Conservation (phyloP, 1,139 yeast species). For the Geotrichum bryndzae region DNA sequence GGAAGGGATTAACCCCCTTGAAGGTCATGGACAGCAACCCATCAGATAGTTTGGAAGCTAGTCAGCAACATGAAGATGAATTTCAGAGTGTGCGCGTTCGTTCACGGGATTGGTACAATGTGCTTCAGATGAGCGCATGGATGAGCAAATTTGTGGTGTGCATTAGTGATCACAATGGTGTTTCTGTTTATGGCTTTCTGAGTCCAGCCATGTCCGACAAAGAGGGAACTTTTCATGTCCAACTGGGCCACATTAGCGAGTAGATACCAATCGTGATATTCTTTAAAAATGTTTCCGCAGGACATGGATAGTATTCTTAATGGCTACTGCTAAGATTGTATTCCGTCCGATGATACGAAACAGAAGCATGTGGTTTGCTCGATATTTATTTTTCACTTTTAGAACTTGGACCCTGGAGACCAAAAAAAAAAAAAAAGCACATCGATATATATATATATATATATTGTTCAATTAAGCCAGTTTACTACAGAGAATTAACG, state of each 20-base stretch:
- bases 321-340: not conserved
- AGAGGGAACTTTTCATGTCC: slow-evolving; percentile 6
- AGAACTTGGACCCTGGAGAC: too few species aligned
- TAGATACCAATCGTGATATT: not conserved
- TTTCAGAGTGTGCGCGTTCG: slow-evolving; percentile 23
- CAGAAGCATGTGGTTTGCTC: too few species aligned
- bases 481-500: too few species aligned
- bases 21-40: not conserved
- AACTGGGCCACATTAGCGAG: slow-evolving; percentile 7
- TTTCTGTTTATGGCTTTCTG: slow-evolving; percentile 32
- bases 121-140: slow-evolving; percentile 29
- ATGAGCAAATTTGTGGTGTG: slow-evolving; percentile 34
- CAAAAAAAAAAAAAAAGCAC: too few species aligned
- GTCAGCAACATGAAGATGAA: not conserved
- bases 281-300: not conserved
- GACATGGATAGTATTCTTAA: not conserved
- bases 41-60: not conserved
- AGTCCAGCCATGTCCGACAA: slow-evolving; percentile 7
- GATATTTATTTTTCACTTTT: too few species aligned
- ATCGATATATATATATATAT: too few species aligned
- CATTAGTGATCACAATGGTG: slow-evolving; percentile 29
- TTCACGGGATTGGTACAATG: slow-evolving; percentile 34
- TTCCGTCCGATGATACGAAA: too few species aligned
- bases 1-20: slow-evolving; percentile 3
- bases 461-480: too few species aligned